A percentile compares a stretch with the other conserved stretches of the same genome.
Conservation (phyloP, 495 filamentous ascomycete genomes). For the Hypoxylon intermedium region DNA sequence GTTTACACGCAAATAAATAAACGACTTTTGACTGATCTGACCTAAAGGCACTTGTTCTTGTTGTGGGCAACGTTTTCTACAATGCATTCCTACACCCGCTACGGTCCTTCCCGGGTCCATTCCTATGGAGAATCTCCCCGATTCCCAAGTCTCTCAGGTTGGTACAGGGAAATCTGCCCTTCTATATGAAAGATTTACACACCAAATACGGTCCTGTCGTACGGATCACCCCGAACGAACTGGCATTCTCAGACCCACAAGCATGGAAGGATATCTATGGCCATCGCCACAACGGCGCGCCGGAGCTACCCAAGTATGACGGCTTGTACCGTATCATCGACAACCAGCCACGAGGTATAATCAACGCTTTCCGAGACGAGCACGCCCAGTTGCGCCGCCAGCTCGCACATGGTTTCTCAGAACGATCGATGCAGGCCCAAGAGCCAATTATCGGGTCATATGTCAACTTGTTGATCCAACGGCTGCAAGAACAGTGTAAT, state of each 20-base stretch:
- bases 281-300: slow-evolving; percentile 33
- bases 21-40: not conserved
- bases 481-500: slow-evolving; percentile 41
- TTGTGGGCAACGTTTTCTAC: slow-evolving; percentile 37
- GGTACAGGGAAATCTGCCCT: slow-evolving; percentile 35
- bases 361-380: slow-evolving; percentile 29
- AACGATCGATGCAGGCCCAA: slow-evolving; percentile 48
- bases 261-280: slow-evolving; percentile 61
- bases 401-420: slow-evolving; percentile 53
- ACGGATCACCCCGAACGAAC: slow-evolving; percentile 54
- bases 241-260: slow-evolving; percentile 49
- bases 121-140: slow-evolving; percentile 34
- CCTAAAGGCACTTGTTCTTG: slow-evolving; percentile 9
- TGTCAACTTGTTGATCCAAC: slow-evolving; percentile 47
- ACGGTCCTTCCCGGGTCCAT: slow-evolving; percentile 52
- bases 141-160: slow-evolving; percentile 24
- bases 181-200: slow-evolving; percentile 49
- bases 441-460: slow-evolving; percentile 45
- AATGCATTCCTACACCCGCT: slow-evolving; percentile 54
- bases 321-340: slow-evolving; percentile 36
- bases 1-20: not conserved
- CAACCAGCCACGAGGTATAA: slow-evolving; percentile 33
- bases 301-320: slow-evolving; percentile 38
- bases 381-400: slow-evolving; percentile 48
- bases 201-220: slow-evolving; percentile 56